Conservation (phyloP, 345 rosid species). For the Erysimum cheiranthoides region DNA sequence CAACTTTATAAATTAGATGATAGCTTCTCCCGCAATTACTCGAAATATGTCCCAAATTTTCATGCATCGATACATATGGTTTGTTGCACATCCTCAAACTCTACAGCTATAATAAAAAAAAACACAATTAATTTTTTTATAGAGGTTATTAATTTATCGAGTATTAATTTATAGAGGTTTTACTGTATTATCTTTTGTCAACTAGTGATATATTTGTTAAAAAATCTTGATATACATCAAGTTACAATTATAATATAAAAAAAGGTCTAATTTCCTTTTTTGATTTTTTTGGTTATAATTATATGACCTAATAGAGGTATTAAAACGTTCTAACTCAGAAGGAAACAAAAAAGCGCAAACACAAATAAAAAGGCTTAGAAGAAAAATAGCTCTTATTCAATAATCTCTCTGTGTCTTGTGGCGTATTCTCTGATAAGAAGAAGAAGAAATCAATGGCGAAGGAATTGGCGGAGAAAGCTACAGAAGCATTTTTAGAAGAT, state of each 20-base stretch:
- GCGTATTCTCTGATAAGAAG: slow-evolving; percentile 1
- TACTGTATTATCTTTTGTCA: too few relatives aligned
- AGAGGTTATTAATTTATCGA: too few relatives aligned
- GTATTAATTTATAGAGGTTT: too few relatives aligned
- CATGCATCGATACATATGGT: too few relatives aligned
- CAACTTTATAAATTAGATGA: too few relatives aligned
- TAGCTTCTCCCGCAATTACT: too few relatives aligned
- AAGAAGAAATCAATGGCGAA: slow-evolving; percentile 38
- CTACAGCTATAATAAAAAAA: too few relatives aligned
- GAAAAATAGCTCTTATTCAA: neutral
- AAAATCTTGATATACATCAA: slow-evolving; percentile 20
- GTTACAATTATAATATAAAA: neutral
- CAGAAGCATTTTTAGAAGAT: slow-evolving; percentile 71
- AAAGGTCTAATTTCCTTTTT: neutral
- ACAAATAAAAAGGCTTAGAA: neutral
- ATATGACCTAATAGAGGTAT: neutral
- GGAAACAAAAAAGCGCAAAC: neutral
- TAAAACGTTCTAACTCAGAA: neutral
- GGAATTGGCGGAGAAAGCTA: slow-evolving; percentile 55
- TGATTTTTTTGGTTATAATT: neutral
- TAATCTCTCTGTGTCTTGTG: neutral
- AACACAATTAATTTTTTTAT: too few relatives aligned
- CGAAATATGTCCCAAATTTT: too few relatives aligned
- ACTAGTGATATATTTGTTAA: neutral
- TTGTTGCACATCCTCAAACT: too few relatives aligned